phyloP scores from a whole-genome alignment of 371 early-diverging fungal genomes.

The Smittium culicis region DNA sequence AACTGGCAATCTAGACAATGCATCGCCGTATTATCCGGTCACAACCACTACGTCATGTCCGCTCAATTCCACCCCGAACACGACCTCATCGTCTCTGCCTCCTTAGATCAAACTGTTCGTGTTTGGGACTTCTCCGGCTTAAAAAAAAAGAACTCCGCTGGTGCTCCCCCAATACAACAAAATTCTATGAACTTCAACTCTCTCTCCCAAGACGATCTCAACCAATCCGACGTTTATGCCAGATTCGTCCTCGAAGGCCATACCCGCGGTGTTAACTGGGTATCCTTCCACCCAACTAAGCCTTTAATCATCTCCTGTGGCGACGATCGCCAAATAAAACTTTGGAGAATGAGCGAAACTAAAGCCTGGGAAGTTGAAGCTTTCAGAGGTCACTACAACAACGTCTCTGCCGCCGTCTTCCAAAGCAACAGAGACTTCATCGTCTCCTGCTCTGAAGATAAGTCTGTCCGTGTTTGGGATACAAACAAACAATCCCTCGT shows the following conservation, averaged over 20 bases:
- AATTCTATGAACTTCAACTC: slow-evolving; percentile 17
- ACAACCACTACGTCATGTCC: slow-evolving; percentile 99
- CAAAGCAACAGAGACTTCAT: slow-evolving; percentile 88
- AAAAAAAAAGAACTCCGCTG: slow-evolving; percentile 27
- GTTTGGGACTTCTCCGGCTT: slow-evolving; percentile 96
- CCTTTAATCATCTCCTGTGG: slow-evolving; percentile 91
- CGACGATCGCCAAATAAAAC: slow-evolving; percentile 96
- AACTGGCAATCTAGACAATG: slow-evolving; percentile 99
- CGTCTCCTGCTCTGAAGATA: slow-evolving; percentile 91
- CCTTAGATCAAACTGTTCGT: slow-evolving; percentile 95
- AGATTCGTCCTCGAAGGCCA: slow-evolving; percentile 98
- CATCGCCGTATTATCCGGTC: slow-evolving; percentile 94
- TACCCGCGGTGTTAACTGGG: slow-evolving; percentile 98
- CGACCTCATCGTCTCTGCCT: slow-evolving; percentile 89
- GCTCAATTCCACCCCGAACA: slow-evolving; percentile 96
- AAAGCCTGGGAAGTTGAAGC: slow-evolving; percentile 97
- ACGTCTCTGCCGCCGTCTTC: slow-evolving; percentile 85
- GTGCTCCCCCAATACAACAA: slow-evolving; percentile 18
- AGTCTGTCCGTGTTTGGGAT: slow-evolving; percentile 93
- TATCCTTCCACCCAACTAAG: slow-evolving; percentile 83
- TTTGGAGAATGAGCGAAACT: slow-evolving; percentile 95
- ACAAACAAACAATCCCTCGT: slow-evolving; percentile 77
- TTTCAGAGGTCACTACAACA: slow-evolving; percentile 96
- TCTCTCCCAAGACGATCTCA: slow-evolving; percentile 75
- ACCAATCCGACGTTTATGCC: slow-evolving; percentile 84